Conservation (phyloP, 768 basidiomycete genomes). For the Boletus tylopilopsis region DNA sequence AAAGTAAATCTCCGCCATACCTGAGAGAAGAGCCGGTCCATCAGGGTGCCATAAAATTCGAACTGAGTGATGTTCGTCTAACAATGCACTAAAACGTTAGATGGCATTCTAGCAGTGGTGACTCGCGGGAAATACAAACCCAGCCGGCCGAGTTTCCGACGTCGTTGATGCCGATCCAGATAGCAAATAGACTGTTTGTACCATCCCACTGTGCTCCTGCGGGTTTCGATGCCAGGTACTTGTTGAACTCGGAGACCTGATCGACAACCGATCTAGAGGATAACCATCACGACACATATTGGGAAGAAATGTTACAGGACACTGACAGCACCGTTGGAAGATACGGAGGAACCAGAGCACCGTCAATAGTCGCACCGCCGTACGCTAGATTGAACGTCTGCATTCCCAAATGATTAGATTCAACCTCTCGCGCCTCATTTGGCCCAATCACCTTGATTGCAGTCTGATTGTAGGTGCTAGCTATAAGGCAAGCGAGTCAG, state of each 20-base stretch:
- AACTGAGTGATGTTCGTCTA: conserved; percentile 23
- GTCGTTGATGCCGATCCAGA: conserved; percentile 76
- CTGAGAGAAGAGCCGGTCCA: conserved; percentile 28
- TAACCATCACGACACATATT: background rate
- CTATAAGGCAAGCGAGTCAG: conserved; percentile 26
- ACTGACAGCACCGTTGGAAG: conserved; percentile 48
- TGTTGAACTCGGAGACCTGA: conserved; percentile 59
- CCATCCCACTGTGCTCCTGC: conserved; percentile 52
- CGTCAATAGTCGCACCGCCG: conserved; percentile 64
- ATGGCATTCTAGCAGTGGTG: background rate
- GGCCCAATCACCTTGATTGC: conserved; percentile 38
- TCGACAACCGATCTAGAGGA: conserved; percentile 34
- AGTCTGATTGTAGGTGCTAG: conserved; percentile 53
- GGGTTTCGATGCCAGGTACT: conserved; percentile 44
- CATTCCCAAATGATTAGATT: background rate
- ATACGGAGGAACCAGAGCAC: conserved; percentile 52
- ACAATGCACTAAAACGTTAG: background rate
- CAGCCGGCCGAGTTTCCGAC: conserved; percentile 28
- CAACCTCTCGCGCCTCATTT: no score
- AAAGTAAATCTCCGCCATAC: conserved; percentile 3
- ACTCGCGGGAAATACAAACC: conserved; percentile 11
- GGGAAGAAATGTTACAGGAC: conserved; percentile 9
- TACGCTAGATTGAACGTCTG: conserved; percentile 66
- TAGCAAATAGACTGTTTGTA: conserved; percentile 53
- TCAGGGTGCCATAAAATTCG: conserved; percentile 24